Base-by-base conservation (phyloP, 2,329 filamentous ascomycete species). In the Colletotrichum sp. region DNA sequence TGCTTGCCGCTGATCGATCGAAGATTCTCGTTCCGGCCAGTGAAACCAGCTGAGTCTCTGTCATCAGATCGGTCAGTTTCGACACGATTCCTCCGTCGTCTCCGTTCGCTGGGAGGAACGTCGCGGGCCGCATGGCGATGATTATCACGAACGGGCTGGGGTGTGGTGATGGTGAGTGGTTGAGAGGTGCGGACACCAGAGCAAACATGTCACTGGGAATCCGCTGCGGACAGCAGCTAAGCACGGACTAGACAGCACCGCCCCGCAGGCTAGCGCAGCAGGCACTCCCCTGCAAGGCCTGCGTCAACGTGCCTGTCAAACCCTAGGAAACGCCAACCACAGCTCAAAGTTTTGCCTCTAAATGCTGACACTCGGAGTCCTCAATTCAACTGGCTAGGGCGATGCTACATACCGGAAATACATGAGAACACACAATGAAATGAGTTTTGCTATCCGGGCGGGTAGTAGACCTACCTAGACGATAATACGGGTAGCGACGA, bases 51-150 rank as follows among this genome's bases (percentile, higher is more conserved):
- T 3, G 70, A 65, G 47, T 21, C 31, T 8, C n/a, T n/a, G 57
- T n/a, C 36, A 34, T 36, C n/a, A 31, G 62, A 73, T 71, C 71
- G 62, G 57, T 73, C 71, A 71, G 21, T 71, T 73, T 54, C 43
- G 29, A 67, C 47, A 63, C 33, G 34, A 71, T 65, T 43, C 34
- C 31, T 6, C 24, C 66, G 43, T 51, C 18, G 31, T 18, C 29
- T 11, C n/a, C 66, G 57, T 64, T 24, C 43, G 16, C 21, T 66
- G 71, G 34, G 38, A 71, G 68, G 68, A 57, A 31, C 71, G 62
- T 63, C 57, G 62, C 68, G 71, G 64, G 68, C 62, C 71, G 71
- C 57, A 71, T 63, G 57, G 62, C 62, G 67, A 58, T 29, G 71
- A 33, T 55, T 55, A 43, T 65, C 62, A 71, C 43, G 66, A 57